These are phyloP conservation scores for Colletotrichum sp. DNA, from an alignment of 2,329 filamentous ascomycete species.

Conservation along the genomic window DNA sequence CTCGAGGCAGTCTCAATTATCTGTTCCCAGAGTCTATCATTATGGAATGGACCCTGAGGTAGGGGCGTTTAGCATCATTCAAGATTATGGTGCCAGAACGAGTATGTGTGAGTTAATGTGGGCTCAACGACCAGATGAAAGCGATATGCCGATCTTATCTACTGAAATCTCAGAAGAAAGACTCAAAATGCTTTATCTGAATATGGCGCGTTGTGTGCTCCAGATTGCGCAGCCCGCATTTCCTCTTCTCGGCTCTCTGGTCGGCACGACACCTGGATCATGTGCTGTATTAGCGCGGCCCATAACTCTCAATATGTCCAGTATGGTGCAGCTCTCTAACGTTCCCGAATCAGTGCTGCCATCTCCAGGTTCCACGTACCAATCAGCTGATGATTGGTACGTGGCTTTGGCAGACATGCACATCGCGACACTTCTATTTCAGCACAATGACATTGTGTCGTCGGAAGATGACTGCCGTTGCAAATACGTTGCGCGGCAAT, in stretches of 20 bases:
- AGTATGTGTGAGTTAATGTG: slow-evolving; percentile 25
- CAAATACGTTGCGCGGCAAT: neutral
- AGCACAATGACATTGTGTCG: slow-evolving; percentile 35
- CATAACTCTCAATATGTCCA: slow-evolving; percentile 42
- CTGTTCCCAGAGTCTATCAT: slow-evolving; percentile 26
- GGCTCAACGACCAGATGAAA: slow-evolving; percentile 20
- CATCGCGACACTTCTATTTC: slow-evolving; percentile 34
- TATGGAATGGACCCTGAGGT: slow-evolving; percentile 24
- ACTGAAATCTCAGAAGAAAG: neutral
- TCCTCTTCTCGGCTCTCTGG: slow-evolving; percentile 38
- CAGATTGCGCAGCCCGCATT: slow-evolving; percentile 37
- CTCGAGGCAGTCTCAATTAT: slow-evolving; percentile 24
- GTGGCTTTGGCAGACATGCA: slow-evolving; percentile 39
- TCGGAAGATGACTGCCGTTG: slow-evolving; percentile 30
- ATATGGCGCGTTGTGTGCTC: slow-evolving; percentile 41
- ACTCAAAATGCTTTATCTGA: neutral
- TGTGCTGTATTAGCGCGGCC: slow-evolving; percentile 26
- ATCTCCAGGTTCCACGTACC: slow-evolving; percentile 18
- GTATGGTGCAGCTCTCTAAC: slow-evolving; percentile 26
- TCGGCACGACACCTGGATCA: slow-evolving; percentile 23
- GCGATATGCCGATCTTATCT: slow-evolving; percentile 24
- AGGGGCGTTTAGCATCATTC: slow-evolving; percentile 27
- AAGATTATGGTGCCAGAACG: slow-evolving; percentile 23
- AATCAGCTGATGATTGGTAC: slow-evolving; percentile 35
- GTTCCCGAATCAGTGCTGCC: slow-evolving; percentile 12